These are phyloP conservation scores for Suillus subluteus DNA, from an alignment of 768 basidiomycete species.

Conservation along the genomic window DNA sequence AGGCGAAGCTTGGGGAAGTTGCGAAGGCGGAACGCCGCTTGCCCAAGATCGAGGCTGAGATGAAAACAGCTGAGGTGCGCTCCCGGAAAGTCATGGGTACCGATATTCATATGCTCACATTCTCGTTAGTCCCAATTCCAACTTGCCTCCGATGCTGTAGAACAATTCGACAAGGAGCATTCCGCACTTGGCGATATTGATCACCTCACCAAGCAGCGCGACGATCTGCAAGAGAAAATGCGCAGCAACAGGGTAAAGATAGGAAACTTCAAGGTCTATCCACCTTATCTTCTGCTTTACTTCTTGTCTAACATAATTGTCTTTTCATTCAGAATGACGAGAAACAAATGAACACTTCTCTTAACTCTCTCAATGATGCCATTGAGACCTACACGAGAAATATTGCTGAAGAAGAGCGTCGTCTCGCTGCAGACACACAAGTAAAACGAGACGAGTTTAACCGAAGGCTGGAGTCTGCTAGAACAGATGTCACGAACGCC, in stretches of 20 bases:
- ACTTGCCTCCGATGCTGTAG: conserved; percentile 40
- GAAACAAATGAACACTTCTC: conserved; percentile 48
- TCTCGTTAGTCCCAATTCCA: conserved; percentile 35
- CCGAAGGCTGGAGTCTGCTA: conserved; percentile 51
- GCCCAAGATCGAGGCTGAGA: conserved; percentile 43
- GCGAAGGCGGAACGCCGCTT: conserved; percentile 41
- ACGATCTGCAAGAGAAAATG: conserved; percentile 43
- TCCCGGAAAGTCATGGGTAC: not conserved
- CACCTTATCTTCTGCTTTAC: conserved; percentile 18
- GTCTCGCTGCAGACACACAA: conserved; percentile 59
- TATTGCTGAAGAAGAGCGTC: conserved; percentile 57
- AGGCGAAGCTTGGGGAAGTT: conserved; percentile 43
- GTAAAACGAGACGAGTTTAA: conserved; percentile 63
- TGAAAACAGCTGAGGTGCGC: conserved; percentile 45
- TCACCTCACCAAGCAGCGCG: conserved; percentile 44
- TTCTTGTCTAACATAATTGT: conserved; percentile 10
- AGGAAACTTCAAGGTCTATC: conserved; percentile 44
- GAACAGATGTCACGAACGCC: conserved; percentile 39
- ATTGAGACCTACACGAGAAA: conserved; percentile 44
- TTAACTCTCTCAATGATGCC: conserved; percentile 35
- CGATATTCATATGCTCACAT: conserved; percentile 10
- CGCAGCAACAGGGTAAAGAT: conserved; percentile 50
- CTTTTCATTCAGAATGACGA: conserved; percentile 47
- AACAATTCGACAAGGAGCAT: conserved; percentile 42
- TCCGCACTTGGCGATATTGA: conserved; percentile 50